phyloP scores from a whole-genome alignment of 2,329 filamentous ascomycete genomes.

The Aspergillus ruber region DNA sequence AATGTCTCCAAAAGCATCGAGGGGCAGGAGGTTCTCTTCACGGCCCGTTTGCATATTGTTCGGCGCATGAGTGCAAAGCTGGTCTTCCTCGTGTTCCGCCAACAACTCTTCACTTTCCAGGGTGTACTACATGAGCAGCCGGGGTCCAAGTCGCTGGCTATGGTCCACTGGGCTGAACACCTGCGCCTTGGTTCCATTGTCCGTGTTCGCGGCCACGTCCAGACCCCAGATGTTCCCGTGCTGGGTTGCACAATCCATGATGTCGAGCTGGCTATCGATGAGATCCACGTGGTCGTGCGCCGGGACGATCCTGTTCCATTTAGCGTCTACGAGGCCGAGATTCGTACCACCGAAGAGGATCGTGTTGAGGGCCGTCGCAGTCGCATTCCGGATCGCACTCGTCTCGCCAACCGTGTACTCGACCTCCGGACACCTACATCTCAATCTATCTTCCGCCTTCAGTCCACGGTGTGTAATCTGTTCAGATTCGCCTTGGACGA shows the following conservation, averaged over 20 bases:
- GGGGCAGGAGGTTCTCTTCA: slow-evolving; percentile 59
- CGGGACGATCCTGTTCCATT: slow-evolving; percentile 60
- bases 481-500: slow-evolving; percentile 72
- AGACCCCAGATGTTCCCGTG: slow-evolving; percentile 66
- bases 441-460: slow-evolving; percentile 81
- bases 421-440: slow-evolving; percentile 81
- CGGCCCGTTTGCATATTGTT: slow-evolving; percentile 69
- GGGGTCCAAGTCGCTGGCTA: slow-evolving; percentile 60
- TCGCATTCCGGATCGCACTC: slow-evolving; percentile 64
- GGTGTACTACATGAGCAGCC: slow-evolving; percentile 64
- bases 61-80: slow-evolving; percentile 75
- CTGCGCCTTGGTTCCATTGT: slow-evolving; percentile 73
- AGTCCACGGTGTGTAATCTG: slow-evolving; percentile 69
- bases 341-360: slow-evolving; percentile 52
- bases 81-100: slow-evolving; percentile 79
- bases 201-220: slow-evolving; percentile 66
- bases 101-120: slow-evolving; percentile 77
- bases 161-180: slow-evolving; percentile 83
- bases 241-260: slow-evolving; percentile 69
- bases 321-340: slow-evolving; percentile 64
- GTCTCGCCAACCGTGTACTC: slow-evolving; percentile 71
- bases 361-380: slow-evolving; percentile 51
- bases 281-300: slow-evolving; percentile 56
- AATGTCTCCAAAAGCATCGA: slow-evolving; percentile 47
- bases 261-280: slow-evolving; percentile 66